Evolutionary conservation across 345 rosid species (phyloP).

Genomic region (Gossypium rotundifolium): DNA sequence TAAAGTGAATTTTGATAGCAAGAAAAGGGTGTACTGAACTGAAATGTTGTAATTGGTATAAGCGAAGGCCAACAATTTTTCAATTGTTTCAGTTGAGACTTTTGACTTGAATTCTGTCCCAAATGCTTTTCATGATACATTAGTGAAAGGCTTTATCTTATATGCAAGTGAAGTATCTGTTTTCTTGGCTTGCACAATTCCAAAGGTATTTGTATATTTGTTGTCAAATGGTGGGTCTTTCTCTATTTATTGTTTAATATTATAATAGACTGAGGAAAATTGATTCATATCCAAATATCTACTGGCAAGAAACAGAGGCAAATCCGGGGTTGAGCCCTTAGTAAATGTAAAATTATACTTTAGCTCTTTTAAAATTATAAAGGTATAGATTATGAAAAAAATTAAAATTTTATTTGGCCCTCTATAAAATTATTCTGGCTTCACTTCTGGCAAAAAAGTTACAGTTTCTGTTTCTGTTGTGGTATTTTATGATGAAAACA

Average conservation of each 20-base stretch:
- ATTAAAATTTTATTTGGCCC: no score
- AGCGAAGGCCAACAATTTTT: slow-evolving; percentile 20
- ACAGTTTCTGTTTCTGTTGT: not conserved
- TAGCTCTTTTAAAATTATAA: no score
- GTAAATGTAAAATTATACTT: rapidly evolving
- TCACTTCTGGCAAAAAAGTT: not conserved
- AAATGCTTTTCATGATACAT: slow-evolving; percentile 2
- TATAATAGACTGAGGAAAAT: no score
- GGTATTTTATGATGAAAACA: not conserved
- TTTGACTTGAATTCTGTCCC: not conserved
- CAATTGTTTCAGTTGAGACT: slow-evolving; percentile 20
- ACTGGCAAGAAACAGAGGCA: not conserved
- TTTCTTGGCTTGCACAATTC: not conserved
- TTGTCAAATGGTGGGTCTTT: not conserved
- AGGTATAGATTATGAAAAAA: no score
- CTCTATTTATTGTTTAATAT: not conserved
- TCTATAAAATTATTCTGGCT: rapidly evolving
- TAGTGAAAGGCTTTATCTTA: not conserved
- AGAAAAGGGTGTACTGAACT: slow-evolving; percentile 32
- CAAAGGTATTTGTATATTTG: not conserved
- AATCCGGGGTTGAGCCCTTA: no score
- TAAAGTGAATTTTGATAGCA: slow-evolving; percentile 68
- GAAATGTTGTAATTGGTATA: slow-evolving; percentile 52
- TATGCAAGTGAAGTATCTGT: not conserved
- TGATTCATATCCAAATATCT: not conserved